These are phyloP conservation scores for Globisporangium splendens DNA, from an alignment of 352 stramenopile genomes.

Conservation along the genomic window DNA sequence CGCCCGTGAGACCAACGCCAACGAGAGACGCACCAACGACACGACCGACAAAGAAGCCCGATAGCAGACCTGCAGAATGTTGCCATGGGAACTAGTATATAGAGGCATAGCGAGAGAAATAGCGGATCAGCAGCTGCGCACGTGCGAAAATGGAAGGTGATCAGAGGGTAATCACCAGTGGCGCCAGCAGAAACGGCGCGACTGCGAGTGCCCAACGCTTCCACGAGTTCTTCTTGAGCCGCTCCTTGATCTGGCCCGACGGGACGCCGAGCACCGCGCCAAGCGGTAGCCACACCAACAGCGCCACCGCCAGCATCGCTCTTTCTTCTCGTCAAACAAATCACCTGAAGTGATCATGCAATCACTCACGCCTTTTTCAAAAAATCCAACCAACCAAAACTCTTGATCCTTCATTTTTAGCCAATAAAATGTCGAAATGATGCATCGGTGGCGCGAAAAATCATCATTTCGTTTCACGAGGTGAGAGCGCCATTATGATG, in stretches of 20 bases:
- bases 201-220: constrained; percentile 44
- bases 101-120: background rate
- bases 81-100: constrained; percentile 34
- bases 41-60: constrained; percentile 33
- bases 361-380: no score
- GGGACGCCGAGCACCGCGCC: constrained; percentile 39
- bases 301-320: constrained; percentile 17
- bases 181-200: constrained; percentile 28
- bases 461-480: constrained; percentile 1
- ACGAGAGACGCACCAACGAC: constrained; percentile 56
- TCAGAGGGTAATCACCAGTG: constrained; percentile 31
- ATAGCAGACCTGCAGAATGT: constrained; percentile 20
- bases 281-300: constrained; percentile 35
- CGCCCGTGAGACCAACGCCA: constrained; percentile 75
- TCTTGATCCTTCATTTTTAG: constrained; percentile 1
- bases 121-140: background rate
- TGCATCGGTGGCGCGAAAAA: background rate
- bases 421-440: background rate
- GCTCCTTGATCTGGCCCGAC: constrained; percentile 55
- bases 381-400: constrained; percentile 15
- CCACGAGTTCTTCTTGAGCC: constrained; percentile 29
- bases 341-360: no score
- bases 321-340: no score
- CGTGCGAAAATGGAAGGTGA: background rate
- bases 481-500: background rate